Evolutionary conservation across 106 monocot species (phyloP).

Genomic region (Hemerocallis citrina): DNA sequence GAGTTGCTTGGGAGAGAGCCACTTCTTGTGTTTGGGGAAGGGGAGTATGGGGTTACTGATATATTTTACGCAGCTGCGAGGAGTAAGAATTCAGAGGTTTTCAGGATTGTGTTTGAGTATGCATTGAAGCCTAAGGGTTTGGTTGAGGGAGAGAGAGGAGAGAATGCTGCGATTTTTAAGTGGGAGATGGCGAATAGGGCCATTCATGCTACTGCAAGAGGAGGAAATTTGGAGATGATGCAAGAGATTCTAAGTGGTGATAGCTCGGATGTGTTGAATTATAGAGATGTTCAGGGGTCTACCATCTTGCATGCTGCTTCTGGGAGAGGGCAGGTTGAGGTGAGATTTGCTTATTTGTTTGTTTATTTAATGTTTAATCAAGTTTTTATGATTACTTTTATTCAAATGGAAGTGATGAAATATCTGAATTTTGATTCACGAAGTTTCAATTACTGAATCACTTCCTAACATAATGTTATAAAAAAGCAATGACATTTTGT

Average conservation of each 20-base stretch:
- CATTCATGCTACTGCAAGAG: constrained; percentile 72
- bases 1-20: constrained; percentile 49
- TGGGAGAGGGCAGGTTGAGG: constrained; percentile 80
- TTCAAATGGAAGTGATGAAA: too few relatives aligned
- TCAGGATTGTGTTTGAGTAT: constrained; percentile 43
- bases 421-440: too few relatives aligned
- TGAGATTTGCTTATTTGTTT: constrained; percentile 13
- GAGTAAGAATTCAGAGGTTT: constrained; percentile 52
- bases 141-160: not conserved
- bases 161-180: constrained; percentile 23
- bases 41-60: constrained; percentile 89
- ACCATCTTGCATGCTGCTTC: constrained; percentile 85
- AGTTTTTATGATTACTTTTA: not conserved
- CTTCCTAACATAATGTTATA: too few relatives aligned
- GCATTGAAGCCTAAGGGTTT: constrained; percentile 23
- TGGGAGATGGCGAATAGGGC: constrained; percentile 72
- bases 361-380: not conserved
- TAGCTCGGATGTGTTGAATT: constrained; percentile 30
- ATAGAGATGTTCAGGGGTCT: constrained; percentile 61
- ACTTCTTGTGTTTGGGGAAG: constrained; percentile 87
- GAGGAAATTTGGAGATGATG: constrained; percentile 70
- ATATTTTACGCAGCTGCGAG: constrained; percentile 85
- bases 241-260: constrained; percentile 43
- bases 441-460: too few relatives aligned
- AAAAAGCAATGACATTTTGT: too few relatives aligned